These are phyloP conservation scores for Xylaria sp. DNA, from an alignment of 2,329 filamentous ascomycete genomes.

Conservation along the genomic window DNA sequence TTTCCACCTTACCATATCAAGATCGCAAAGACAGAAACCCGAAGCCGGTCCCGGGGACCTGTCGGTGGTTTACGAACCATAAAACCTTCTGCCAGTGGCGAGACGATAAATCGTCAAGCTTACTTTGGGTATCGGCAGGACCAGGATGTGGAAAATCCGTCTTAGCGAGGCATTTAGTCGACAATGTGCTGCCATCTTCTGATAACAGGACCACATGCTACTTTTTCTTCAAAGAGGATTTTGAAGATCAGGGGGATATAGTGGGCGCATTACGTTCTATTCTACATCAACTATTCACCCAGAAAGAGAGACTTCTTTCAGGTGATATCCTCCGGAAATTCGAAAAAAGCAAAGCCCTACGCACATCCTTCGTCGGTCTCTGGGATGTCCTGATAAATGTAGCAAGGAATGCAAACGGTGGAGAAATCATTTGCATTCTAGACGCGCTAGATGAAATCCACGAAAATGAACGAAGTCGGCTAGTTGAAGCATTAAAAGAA, in stretches of 20 bases:
- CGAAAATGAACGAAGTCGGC: constrained; percentile 32
- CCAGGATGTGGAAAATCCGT: constrained; percentile 54
- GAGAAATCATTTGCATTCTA: constrained; percentile 42
- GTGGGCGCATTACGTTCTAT: constrained; percentile 11
- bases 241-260: constrained; percentile 36
- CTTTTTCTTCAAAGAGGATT: constrained; percentile 54
- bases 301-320: constrained; percentile 34
- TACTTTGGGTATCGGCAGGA: constrained; percentile 34
- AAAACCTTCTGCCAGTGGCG: constrained; percentile 17
- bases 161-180: constrained; percentile 45
- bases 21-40: constrained; percentile 30
- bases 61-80: constrained; percentile 30
- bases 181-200: constrained; percentile 35
- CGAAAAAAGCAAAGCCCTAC: constrained; percentile 21
- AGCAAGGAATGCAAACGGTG: neutral
- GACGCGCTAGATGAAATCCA: constrained; percentile 51
- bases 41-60: constrained; percentile 20
- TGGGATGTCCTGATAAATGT: neutral
- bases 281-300: constrained; percentile 46
- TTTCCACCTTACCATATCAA: constrained; percentile 18
- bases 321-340: constrained; percentile 31
- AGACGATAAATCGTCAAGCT: constrained; percentile 6
- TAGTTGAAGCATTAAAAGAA: constrained; percentile 33
- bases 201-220: constrained; percentile 42
- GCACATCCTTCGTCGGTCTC: constrained; percentile 37